Base-by-base conservation (phyloP, 495 filamentous ascomycete species). In the Penicillium robsamsonii region DNA sequence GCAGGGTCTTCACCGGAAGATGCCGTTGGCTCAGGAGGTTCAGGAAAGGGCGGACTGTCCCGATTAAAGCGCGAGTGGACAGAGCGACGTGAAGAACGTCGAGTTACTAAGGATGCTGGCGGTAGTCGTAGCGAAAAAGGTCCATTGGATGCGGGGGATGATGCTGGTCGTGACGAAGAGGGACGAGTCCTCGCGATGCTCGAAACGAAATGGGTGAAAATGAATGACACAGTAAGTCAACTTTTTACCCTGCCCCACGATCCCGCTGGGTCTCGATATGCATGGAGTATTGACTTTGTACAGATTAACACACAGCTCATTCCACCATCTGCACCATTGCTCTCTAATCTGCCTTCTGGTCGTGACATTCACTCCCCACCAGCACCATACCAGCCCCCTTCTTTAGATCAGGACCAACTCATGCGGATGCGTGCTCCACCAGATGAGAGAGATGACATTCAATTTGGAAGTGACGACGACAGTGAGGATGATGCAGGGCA, bases 111-210 rank as follows among this genome's bases (percentile, higher is more conserved):
- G 60, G 86, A 87, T 82, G 83, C 81, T 63, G 44, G 90, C 85
- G 74, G 82, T 12, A 55, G 60, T 1, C 55, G 62, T 5, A 40
- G 53, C 9, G 89, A 90, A 56, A 89, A 80, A 61, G 85, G 84
- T 4, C 75, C 79, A 17, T 66, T 81, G 31, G 81, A 84, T 45
- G 90, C 92, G 80, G 92, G 93, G 0, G 77, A 86, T 46, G 91
- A 96, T 73, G 94, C 87, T 0, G 94, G 94, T 0, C 83, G 79
- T 58, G 68, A 88, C 18, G 94, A 97, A 65, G 94, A 98, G 71
- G 82, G 80, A n/a, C 77, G 89, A 46, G 88, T 96, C 1, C 78
- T 96, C 57, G 86, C 92, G 59, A 90, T 89, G 85, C 70, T 98
- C 51, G 87, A 96, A 67, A 78, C 76, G 46, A 96, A 96, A 68